Conservation (phyloP, 1,284 basidiomycete species). For the Fomitopsis schrenkii region DNA sequence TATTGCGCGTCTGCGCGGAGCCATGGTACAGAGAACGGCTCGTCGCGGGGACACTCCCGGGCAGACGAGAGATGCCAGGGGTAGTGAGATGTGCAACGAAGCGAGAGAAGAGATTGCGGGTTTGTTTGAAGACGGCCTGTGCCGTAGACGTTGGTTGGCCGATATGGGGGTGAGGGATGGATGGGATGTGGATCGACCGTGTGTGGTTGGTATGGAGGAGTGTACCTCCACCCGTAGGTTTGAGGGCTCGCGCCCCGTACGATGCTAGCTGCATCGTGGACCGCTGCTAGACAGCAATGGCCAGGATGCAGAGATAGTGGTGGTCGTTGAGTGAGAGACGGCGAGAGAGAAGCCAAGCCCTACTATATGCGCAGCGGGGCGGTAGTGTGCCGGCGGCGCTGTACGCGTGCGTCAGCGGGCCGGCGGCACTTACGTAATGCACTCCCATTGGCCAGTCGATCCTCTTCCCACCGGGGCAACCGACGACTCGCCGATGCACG, state of each 20-base stretch:
- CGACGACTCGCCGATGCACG: background rate
- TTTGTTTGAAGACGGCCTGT: slow-evolving; percentile 47
- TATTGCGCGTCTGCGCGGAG: slow-evolving; percentile 22
- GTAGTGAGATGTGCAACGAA: slow-evolving; percentile 56
- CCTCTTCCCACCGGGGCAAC: background rate
- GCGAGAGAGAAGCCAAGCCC: background rate
- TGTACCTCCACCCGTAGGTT: slow-evolving; percentile 29
- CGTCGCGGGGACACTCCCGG: slow-evolving; percentile 23
- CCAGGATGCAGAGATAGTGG: background rate
- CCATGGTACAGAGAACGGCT: slow-evolving; percentile 37
- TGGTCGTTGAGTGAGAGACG: background rate
- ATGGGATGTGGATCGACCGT: slow-evolving; percentile 42
- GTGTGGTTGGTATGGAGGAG: slow-evolving; percentile 16
- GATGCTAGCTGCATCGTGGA: slow-evolving; percentile 53
- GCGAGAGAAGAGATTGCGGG: slow-evolving; percentile 49
- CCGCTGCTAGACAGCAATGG: background rate
- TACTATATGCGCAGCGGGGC: background rate
- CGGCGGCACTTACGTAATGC: background rate
- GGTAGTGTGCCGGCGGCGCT: background rate
- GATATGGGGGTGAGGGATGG: slow-evolving; percentile 25
- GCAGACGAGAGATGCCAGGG: slow-evolving; percentile 43
- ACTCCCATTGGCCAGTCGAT: background rate
- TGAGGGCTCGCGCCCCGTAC: slow-evolving; percentile 39
- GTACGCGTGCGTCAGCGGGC: background rate
- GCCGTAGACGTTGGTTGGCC: slow-evolving; percentile 33